Evolutionary conservation across 352 stramenopile species (phyloP), one percentile per base, ranked within the genome.

Genomic region (Pythium myriotylum): DNA sequence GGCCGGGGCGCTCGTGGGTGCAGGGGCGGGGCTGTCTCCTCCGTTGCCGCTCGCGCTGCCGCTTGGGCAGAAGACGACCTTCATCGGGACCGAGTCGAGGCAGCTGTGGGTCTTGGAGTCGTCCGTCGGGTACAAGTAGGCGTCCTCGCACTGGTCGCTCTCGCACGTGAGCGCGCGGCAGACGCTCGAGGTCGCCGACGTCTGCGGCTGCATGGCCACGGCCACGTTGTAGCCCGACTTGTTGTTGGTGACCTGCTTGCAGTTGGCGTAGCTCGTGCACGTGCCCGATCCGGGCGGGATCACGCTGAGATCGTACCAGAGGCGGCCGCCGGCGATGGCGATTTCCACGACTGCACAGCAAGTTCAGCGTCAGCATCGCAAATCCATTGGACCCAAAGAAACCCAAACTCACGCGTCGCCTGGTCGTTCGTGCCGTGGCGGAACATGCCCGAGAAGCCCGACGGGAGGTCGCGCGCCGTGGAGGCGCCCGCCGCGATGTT

Each of bases 91-190:
- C 19, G 59, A 65, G 3, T 32, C 43, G 0, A 74, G 69, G 24
- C 82, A 92, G 45, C 71, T 72, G 67, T 82, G 79, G n/a, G 72
- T 91, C 72, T 92, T 92, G 42, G 54, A 69, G 58, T 89, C 67
- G 61, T 88, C 82, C 52, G 45, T 67, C 5, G 82, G 82, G 62
- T 68, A 92, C 16, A 79, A 67, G 67, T 92, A 92, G 10, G 76
- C 82, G 40, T 88, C 78, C 9, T 57, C 39, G 55, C 80, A 89
- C 4, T 47, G 12, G 0, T 52, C 24, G 26, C 73, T 59, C 59
- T 74, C 67, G 27, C 81, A 89, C 7, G 59, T 46, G 10, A 92
- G 50, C 17, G 46, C 20, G 10, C 49, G 22, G 58, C 80, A 92
- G 14, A 40, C 23, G 33, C 17, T 61, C 51, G 45, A 45, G 47